Evolutionary conservation across 2,329 filamentous ascomycete genomes (phyloP).

Genomic region (Biscogniauxia sp.): DNA sequence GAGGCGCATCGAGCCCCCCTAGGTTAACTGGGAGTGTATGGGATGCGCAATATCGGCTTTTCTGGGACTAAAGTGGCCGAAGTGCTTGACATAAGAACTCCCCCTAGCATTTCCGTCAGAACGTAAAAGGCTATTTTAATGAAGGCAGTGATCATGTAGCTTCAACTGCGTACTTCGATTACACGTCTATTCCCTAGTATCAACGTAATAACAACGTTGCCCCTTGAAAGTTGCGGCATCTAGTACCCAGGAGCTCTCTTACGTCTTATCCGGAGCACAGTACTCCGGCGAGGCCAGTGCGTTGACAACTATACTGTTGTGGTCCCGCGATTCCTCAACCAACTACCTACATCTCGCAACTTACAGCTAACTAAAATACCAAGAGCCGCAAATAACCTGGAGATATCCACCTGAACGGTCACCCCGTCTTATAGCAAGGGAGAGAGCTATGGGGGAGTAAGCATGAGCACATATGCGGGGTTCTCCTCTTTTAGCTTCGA

Average conservation of each 20-base stretch:
- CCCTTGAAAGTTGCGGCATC: too few relatives aligned
- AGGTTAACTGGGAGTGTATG: too few relatives aligned
- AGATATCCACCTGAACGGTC: background rate
- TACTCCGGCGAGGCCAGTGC: background rate
- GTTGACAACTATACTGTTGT: background rate
- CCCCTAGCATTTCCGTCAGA: too few relatives aligned
- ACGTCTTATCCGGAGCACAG: background rate
- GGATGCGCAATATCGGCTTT: too few relatives aligned
- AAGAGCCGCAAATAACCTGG: background rate
- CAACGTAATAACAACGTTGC: too few relatives aligned
- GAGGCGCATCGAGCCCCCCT: background rate
- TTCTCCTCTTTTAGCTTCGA: background rate
- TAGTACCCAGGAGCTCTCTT: too few relatives aligned
- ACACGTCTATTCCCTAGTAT: too few relatives aligned
- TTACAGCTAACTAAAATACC: background rate
- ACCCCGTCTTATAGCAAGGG: background rate
- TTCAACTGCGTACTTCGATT: too few relatives aligned
- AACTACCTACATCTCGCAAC: too few relatives aligned
- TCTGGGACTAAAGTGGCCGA: background rate
- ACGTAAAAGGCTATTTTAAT: too few relatives aligned
- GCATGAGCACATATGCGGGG: background rate
- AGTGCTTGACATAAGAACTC: too few relatives aligned
- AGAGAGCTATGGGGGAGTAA: background rate
- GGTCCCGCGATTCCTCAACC: background rate
- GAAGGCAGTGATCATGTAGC: too few relatives aligned